Evolutionary conservation across 805 yeast species (phyloP), one percentile per base, ranked within the genome.

Genomic region (Monosporozyma aerobia): DNA sequence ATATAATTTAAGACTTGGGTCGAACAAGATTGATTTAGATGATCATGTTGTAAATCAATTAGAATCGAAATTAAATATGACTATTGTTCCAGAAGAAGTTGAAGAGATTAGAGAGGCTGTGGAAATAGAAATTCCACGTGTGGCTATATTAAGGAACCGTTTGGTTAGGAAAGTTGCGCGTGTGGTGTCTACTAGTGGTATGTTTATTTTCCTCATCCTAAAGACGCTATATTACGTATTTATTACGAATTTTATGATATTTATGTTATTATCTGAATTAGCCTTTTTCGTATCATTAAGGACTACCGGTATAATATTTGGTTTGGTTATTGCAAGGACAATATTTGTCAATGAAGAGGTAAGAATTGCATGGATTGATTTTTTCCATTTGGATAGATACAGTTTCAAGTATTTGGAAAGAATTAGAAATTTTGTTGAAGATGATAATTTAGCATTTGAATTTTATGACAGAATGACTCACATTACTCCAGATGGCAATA

Each of bases 311-410:
- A n/a, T 54, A 25, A 48, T 60, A 16, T 53, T 56, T 2, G 37
- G 54, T 1, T 44, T 59, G 22, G 53, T 59, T 29, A 33, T 60
- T 14, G 11, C 58, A 5, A 56, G 62, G 39, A 56, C 62, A 2
- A 19, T 62, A 8, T 56, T 63, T 59, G 55, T 57, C 14, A 60
- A 62, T 1, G 49, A 56, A 6, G 69, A 63, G 16, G 58, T 67
- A 8, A 56, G 59, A 57, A 61, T 57, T 23, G 51, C 60, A 46
- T 66, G 69, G 70, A 51, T 54, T n/a, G 63, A 59, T 11, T 61
- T 51, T 48, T 50, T 59, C 19, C 54, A 56, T 22, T 44, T 53
- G 22, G 50, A 55, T 46, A 55, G 35, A 2, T 48, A 59, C 39
- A 52, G 52, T 44, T 55, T 52, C 13, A 48, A 41, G 9, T 53